These are phyloP conservation scores for Annulohypoxylon bovei DNA, from an alignment of 495 filamentous ascomycete genomes.

Conservation along the genomic window DNA sequence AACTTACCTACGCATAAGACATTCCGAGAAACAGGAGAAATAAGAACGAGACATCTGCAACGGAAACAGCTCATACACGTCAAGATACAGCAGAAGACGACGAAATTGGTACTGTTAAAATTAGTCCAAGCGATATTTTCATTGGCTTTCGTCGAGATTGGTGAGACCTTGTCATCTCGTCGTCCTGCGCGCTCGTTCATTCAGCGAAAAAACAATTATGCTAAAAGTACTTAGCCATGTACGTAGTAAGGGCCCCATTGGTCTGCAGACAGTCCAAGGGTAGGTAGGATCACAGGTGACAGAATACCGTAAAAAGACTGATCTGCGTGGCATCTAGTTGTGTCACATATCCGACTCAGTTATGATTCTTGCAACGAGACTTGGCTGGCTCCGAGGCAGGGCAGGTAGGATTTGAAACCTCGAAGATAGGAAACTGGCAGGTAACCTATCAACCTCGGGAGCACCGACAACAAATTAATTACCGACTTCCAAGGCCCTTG, in stretches of 20 bases:
- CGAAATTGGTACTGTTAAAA: background rate
- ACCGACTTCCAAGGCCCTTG: background rate
- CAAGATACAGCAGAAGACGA: background rate
- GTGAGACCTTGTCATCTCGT: background rate
- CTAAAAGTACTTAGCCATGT: background rate
- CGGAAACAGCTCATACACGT: constrained; percentile 1
- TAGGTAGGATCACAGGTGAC: constrained; percentile 1
- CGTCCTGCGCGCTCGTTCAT: background rate
- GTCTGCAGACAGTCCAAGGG: background rate
- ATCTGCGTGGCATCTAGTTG: background rate
- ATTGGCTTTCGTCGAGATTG: background rate
- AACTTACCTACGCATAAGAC: constrained; percentile 4
- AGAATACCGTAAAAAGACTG: background rate
- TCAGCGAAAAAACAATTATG: background rate
- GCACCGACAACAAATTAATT: background rate
- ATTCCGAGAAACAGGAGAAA: constrained; percentile 21
- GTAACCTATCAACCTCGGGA: background rate
- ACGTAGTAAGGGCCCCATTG: background rate
- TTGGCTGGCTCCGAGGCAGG: background rate
- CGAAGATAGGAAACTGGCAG: background rate
- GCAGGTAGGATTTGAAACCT: background rate
- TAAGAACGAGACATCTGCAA: constrained; percentile 12
- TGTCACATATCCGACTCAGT: background rate
- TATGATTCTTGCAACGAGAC: background rate
- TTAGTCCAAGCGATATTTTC: background rate